phyloP scores from a whole-genome alignment of 495 filamentous ascomycete species.

The Astrocystis sublimbata region DNA sequence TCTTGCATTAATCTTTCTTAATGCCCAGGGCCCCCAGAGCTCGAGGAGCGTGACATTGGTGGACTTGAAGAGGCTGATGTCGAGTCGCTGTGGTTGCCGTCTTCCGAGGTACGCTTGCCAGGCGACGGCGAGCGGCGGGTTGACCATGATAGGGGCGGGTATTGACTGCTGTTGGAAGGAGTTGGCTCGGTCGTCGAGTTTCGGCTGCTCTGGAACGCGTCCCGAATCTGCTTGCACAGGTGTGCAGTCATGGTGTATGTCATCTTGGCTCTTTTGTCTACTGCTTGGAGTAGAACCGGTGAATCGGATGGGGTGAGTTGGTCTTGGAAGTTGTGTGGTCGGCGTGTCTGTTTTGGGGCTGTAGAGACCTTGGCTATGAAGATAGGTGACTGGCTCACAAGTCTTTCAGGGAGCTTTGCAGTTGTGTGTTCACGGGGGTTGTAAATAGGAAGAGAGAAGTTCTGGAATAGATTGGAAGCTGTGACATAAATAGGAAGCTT shows the following conservation, averaged over 20 bases:
- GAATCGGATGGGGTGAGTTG: neutral
- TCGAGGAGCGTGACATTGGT: conserved; percentile 17
- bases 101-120: conserved; percentile 42
- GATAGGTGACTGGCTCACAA: neutral
- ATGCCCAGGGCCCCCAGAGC: no score
- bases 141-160: conserved; percentile 29
- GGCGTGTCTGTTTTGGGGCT: neutral
- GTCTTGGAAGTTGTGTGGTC: neutral
- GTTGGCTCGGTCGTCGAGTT: conserved; percentile 36
- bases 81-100: conserved; percentile 40
- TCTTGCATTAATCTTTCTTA: no score
- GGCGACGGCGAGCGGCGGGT: conserved; percentile 40
- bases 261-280: conserved; percentile 32
- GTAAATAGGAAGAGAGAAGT: neutral
- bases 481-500: neutral
- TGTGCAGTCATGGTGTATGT: conserved; percentile 57
- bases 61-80: conserved; percentile 11
- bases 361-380: neutral
- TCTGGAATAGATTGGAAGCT: conserved; percentile 2
- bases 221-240: conserved; percentile 53
- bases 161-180: conserved; percentile 22
- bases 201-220: conserved; percentile 46
- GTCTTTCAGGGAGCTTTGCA: neutral
- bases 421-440: neutral
- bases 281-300: neutral